These are phyloP conservation scores for Skeletonema potamos DNA, from an alignment of 108 stramenopile genomes.

Conservation along the genomic window DNA sequence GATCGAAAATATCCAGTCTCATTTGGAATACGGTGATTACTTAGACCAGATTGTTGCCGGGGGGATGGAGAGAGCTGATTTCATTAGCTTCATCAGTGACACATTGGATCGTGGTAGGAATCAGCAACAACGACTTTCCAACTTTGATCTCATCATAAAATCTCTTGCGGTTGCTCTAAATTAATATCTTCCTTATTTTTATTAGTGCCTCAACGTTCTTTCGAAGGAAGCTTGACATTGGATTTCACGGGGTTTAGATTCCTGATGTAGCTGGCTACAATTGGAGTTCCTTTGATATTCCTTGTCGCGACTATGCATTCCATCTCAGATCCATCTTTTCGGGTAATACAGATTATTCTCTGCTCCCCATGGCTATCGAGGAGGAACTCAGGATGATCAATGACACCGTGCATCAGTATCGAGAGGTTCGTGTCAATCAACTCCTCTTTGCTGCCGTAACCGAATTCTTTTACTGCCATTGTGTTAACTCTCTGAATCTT, in stretches of 20 bases:
- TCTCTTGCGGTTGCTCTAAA: neutral
- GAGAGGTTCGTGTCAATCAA: conserved; percentile 2
- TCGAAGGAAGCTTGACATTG: neutral
- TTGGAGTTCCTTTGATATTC: conserved; percentile 1
- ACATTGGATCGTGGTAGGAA: conserved; percentile 6
- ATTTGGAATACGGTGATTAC: conserved; percentile 6
- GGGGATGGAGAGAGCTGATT: conserved; percentile 1
- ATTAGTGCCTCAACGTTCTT: neutral
- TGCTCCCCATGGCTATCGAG: conserved; percentile 6
- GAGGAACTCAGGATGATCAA: conserved; percentile 5
- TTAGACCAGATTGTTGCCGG: conserved; percentile 12
- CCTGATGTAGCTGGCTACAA: neutral
- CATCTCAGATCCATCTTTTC: conserved; percentile 9
- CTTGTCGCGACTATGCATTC: conserved; percentile 4
- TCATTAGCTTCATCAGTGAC: conserved; percentile 12
- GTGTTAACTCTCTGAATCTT: conserved; percentile 6
- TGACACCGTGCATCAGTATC: neutral
- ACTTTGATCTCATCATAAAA: conserved; percentile 3
- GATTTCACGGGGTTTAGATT: neutral
- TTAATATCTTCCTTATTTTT: neutral
- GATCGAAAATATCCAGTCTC: conserved; percentile 30
- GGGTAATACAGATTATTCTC: neutral
- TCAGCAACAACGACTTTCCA: conserved; percentile 7
- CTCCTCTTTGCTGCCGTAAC: conserved; percentile 6
- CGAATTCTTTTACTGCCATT: conserved; percentile 5